Base-by-base conservation (phyloP, 2,329 filamentous ascomycete species). In the Xylaria sp. region DNA sequence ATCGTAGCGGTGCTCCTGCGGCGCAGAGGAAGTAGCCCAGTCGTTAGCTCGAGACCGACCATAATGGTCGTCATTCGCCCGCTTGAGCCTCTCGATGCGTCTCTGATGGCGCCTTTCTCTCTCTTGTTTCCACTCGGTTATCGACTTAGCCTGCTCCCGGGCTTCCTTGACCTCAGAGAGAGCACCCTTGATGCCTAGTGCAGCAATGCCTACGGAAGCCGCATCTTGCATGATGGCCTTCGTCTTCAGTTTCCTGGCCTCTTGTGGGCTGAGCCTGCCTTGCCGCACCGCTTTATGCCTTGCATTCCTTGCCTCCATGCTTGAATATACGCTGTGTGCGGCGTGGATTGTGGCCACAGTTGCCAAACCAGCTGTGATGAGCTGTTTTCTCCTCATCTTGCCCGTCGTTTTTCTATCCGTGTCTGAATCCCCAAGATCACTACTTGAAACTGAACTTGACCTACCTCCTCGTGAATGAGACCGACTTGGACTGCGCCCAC, bases 331-430 rank as follows among this genome's bases (percentile, higher is more conserved):
- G 71, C 81, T 86, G 75, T 89, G 83, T 72, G 85, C 86, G 72
- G 87, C 87, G 77, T 89, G 86, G 73, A 89, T 87, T 72, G 86
- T 88, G 75, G 87, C 86, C 70, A 88, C 85, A 61, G 85, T 82
- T 62, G 87, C 87, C 65, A 89, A 79, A 55, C 85, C 86, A 7
- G 85, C 84, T 62, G 85, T 88, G 65, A 89, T 71, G 68, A 88
- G 73, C 82, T 88, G 86, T 84, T 89, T 88, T 87, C 86, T 86
- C 86, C 82, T 85, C 82, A 88, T 86, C 77, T 86, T 88, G 77
- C 82, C 85, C 45, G 82, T 82, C 69, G 80, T 81, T 77, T 82
- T 87, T 76, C 84, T 82, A 71, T 89, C 87, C 24, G 86, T 85
- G 19, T 86, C 84, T 69, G 87, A 88, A 78, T 88, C 85, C 58